Evolutionary conservation across 2,329 filamentous ascomycete species (phyloP), one percentile per base, ranked within the genome.

Genomic region (Cadophora sp.): DNA sequence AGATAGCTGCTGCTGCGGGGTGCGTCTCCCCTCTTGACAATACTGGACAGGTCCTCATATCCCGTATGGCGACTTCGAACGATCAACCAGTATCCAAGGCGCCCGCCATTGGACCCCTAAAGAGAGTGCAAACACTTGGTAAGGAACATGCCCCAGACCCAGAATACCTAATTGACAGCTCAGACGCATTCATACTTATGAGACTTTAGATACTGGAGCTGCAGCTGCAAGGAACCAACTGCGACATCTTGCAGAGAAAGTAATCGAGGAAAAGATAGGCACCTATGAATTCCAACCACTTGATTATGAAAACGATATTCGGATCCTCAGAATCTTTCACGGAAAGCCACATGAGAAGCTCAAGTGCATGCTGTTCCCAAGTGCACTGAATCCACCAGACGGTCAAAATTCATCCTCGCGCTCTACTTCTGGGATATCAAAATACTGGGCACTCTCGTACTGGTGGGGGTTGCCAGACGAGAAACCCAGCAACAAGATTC

Each of bases 241-340:
- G 31, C 31, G 31, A 34, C 5, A 34, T 34, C 31, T 34, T 11
- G 31, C 31, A 11, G 31, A 5, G 31, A 34, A 34, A 34, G 31
- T 34, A 34, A 34, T 34, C 11, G 31, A 34, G 4, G 5, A 34
- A 11, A 34, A 34, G 11, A 43, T 12, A 43, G 37, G 37, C 8
- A 43, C 40, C 5, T 68, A 70, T 37, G 31, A 27, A 27, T 62
- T 67, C 24, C 48, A 58, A 8, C 19, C 50, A 11, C 66, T 71
- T 24, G 64, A 69, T 26, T 26, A 51, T 14, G n/a, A 68, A 2
- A 48, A 71, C 29, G 56, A 72, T 3, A 68, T 72, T 24, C 71
- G 66, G 12, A 55, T 71, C n/a, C 63, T 71, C 14, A 60, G 29
- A 40, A 68, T 69, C 19, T 14, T 62, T 0, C 60, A 48, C 2